Base-by-base conservation (phyloP, 768 basidiomycete species). In the Mycena venus region DNA sequence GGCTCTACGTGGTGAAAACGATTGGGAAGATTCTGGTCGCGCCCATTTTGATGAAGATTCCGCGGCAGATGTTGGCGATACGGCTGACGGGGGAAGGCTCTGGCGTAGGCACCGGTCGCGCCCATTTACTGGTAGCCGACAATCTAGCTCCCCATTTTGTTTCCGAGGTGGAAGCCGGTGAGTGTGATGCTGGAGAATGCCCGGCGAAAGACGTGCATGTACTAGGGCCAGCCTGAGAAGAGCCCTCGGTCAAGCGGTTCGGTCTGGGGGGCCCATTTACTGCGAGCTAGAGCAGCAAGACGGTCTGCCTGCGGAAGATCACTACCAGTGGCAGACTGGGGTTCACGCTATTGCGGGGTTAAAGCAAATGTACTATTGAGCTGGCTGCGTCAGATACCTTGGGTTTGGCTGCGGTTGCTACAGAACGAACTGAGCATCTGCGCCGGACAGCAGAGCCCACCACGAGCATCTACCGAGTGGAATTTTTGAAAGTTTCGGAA, bases 401-500 rank as follows among this genome's bases (percentile, higher is more conserved):
- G 23, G 15, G 27, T 31, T 77, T 77, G 47, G 72, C 75, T 23
- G 75, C 75, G 29, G 75, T 74, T 65, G 75, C 75, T 74, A 58
- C 75, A 74, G 75, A 77, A 38, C 75, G 75, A 77, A 77, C 75
- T 71, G 72, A 77, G 75, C 75, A 76, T 70, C 66, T 56, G 59
- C 75, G 75, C 64, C 72, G 75, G 38, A 63, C 68, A 55, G 61
- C 34, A 61, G 75, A 65, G 42, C 58, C 64, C 58, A 61, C 75
- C 23, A 38, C 49, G 53, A 71, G 75, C 75, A 77, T 77, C 49
- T 27, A 59, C 59, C 17, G 19, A 31, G 14, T 31, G 3, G 60
- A 40, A 14, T 12, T 36, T 17, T 51, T 27, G 15, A 40, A 55
- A 17, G 3, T 25, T 23, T 14, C 34, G 4, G 17, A 21, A 9